Conservation (phyloP, 352 stramenopile species). For the Globisporangium megalacanthum region DNA sequence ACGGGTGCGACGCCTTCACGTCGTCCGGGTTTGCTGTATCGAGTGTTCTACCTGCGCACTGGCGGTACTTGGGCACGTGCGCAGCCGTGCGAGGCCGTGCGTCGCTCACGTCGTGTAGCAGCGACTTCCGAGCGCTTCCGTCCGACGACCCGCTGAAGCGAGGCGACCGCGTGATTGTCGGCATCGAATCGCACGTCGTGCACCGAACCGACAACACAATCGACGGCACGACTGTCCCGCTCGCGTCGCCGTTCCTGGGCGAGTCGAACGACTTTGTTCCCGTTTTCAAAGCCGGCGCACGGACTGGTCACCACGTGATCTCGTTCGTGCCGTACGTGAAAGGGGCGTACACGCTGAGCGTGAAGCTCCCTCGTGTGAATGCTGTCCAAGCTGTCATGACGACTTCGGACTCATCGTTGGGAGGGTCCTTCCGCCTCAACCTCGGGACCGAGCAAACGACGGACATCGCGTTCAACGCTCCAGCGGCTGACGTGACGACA, state of each 20-base stretch:
- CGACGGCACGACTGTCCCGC: constrained; percentile 54
- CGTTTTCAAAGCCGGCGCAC: constrained; percentile 50
- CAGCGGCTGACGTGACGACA: constrained; percentile 27
- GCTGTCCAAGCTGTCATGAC: constrained; percentile 75
- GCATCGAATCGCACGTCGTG: constrained; percentile 65
- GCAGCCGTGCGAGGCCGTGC: constrained; percentile 21
- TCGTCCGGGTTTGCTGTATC: constrained; percentile 40
- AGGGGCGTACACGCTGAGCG: constrained; percentile 84
- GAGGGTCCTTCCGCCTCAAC: constrained; percentile 57
- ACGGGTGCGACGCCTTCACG: constrained; percentile 51
- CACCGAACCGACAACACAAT: constrained; percentile 46
- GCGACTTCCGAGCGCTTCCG: constrained; percentile 27
- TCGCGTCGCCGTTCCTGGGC: constrained; percentile 62
- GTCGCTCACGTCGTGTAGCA: constrained; percentile 37
- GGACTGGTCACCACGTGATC: constrained; percentile 78
- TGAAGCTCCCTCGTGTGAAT: constrained; percentile 64
- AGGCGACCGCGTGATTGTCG: constrained; percentile 80
- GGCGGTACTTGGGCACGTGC: constrained; percentile 71
- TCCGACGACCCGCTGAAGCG: constrained; percentile 44
- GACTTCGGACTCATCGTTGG: constrained; percentile 35
- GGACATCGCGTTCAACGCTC: constrained; percentile 48
- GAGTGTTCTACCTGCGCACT: constrained; percentile 42
- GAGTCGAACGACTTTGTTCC: constrained; percentile 43
- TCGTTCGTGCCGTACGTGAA: constrained; percentile 89
- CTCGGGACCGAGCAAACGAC: constrained; percentile 45